Conservation (phyloP, 2,329 filamentous ascomycete genomes). For the Xylariaceae sp. region DNA sequence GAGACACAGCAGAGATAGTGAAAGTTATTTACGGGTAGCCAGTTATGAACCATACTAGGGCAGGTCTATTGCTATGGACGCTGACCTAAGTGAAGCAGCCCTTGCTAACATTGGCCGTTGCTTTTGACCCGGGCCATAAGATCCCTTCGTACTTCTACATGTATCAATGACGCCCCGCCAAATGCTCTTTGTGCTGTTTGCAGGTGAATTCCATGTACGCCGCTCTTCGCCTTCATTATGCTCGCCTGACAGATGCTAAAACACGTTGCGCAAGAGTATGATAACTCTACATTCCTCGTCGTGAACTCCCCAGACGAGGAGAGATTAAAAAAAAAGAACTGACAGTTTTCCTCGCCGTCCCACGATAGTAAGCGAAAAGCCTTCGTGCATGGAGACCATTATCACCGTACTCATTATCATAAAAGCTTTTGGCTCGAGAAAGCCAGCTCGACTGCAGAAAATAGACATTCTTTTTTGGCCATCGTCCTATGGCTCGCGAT, state of each 20-base stretch:
- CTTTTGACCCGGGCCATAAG: too few relatives aligned
- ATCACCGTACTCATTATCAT: conserved; percentile 5
- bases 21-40: too few relatives aligned
- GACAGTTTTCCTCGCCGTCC: neutral
- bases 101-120: too few relatives aligned
- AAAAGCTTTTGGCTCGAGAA: neutral
- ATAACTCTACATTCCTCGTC: conserved; percentile 5
- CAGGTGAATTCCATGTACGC: conserved; percentile 11
- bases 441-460: neutral
- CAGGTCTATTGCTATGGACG: neutral
- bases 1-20: too few relatives aligned
- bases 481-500: neutral
- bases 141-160: conserved; percentile 10
- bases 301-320: conserved; percentile 3
- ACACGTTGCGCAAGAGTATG: conserved; percentile 5
- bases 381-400: neutral
- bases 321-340: neutral
- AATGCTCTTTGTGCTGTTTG: conserved; percentile 15
- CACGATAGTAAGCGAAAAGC: conserved; percentile 1
- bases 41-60: too few relatives aligned
- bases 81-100: neutral
- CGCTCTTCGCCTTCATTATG: conserved; percentile 15
- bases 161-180: conserved; percentile 12
- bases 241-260: conserved; percentile 15
- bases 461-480: neutral